Conservation (phyloP, 2,329 filamentous ascomycete species). For the Myriosclerotinia duriaeana region DNA sequence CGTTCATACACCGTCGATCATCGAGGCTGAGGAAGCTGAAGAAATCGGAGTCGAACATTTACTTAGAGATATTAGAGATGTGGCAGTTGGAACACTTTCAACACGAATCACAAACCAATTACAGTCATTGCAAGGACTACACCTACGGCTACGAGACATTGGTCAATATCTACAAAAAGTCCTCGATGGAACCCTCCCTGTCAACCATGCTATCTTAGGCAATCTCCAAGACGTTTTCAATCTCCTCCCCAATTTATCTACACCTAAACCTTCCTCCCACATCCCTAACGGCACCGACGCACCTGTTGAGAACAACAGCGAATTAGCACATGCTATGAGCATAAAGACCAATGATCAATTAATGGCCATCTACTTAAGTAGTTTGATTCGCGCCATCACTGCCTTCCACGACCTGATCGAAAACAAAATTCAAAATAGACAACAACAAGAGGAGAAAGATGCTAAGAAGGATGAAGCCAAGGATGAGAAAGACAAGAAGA, state of each 20-base stretch:
- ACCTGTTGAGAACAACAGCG: constrained; percentile 63
- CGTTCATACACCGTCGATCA: constrained; percentile 96
- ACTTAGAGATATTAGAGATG: constrained; percentile 94
- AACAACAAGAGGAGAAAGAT: constrained; percentile 95
- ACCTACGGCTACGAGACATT: constrained; percentile 92
- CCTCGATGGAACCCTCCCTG: constrained; percentile 83
- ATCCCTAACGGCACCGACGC: constrained; percentile 47
- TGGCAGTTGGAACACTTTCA: constrained; percentile 93
- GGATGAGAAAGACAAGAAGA: constrained; percentile 66
- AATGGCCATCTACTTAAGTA: constrained; percentile 97
- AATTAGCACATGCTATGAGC: constrained; percentile 94
- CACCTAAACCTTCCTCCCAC: constrained; percentile 66
- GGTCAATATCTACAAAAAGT: constrained; percentile 95
- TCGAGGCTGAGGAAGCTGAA: constrained; percentile 98
- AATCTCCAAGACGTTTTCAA: constrained; percentile 99
- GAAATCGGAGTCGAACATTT: constrained; percentile 98
- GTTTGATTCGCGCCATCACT: constrained; percentile 94
- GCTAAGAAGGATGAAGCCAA: constrained; percentile 64
- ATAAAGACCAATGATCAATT: constrained; percentile 99
- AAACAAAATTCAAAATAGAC: constrained; percentile 99
- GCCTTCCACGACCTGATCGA: constrained; percentile 99
- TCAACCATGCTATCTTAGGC: constrained; percentile 95
- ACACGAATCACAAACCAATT: constrained; percentile 97
- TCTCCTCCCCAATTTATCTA: constrained; percentile 90
- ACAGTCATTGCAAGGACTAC: constrained; percentile 93